These are phyloP conservation scores for Xerocomus brunneocitrinus DNA, from an alignment of 768 basidiomycete species.

Conservation along the genomic window DNA sequence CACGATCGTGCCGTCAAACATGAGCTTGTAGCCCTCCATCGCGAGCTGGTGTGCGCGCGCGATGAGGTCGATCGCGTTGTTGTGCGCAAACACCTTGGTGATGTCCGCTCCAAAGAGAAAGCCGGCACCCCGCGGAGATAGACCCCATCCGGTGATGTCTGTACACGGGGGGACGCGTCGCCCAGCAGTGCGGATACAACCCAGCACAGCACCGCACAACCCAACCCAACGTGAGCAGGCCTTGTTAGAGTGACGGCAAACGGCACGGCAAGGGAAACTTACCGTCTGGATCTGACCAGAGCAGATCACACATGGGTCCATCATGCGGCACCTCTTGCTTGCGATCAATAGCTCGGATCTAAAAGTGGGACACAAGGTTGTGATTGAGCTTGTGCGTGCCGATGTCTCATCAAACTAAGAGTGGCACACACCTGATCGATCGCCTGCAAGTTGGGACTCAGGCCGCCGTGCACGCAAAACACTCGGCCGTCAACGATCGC, in stretches of 20 bases:
- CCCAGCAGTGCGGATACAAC: not conserved
- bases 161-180: not conserved
- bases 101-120: constrained; percentile 93
- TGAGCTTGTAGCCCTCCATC: constrained; percentile 96
- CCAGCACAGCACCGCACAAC: too few species aligned
- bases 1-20: constrained; percentile 94
- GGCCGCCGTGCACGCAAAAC: constrained; percentile 95
- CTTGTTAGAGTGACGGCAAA: constrained; percentile 2
- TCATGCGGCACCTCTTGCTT: constrained; percentile 99
- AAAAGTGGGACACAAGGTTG: constrained; percentile 16
- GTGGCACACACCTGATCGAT: constrained; percentile 80
- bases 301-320: constrained; percentile 95
- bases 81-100: constrained; percentile 83
- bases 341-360: constrained; percentile 93
- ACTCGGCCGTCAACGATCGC: constrained; percentile 97
- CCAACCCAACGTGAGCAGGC: constrained; percentile 11
- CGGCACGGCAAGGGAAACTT: constrained; percentile 1
- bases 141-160: constrained; percentile 93
- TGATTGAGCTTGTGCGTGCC: constrained; percentile 14
- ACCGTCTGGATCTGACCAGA: constrained; percentile 99
- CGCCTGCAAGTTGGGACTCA: constrained; percentile 81
- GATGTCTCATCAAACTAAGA: not conserved
- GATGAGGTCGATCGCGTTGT: constrained; percentile 91
- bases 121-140: constrained; percentile 96
- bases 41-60: constrained; percentile 96